phyloP scores from a whole-genome alignment of 495 filamentous ascomycete species.

The Hypoxylon fuscum region DNA sequence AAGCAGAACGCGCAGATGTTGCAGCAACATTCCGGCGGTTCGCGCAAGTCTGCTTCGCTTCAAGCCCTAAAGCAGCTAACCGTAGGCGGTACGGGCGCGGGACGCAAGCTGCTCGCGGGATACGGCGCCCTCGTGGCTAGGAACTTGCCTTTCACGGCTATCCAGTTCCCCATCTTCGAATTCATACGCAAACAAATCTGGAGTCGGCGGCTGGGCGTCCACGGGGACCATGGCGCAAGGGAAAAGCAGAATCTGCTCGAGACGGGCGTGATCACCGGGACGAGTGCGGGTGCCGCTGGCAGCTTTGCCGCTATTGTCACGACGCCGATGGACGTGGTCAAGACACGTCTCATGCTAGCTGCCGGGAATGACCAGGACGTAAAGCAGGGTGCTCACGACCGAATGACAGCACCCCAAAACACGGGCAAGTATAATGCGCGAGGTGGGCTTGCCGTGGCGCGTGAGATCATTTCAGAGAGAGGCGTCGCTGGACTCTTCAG shows the following conservation, averaged over 20 bases:
- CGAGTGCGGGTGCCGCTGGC: conserved; percentile 74
- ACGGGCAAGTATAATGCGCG: conserved; percentile 7
- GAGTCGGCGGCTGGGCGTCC: conserved; percentile 37
- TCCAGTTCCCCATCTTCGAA: conserved; percentile 92
- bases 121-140: conserved; percentile 81
- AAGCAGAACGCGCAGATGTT: conserved; percentile 93
- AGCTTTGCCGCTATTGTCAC: conserved; percentile 74
- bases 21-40: conserved; percentile 31
- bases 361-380: conserved; percentile 47
- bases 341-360: conserved; percentile 77
- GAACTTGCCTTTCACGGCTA: conserved; percentile 85
- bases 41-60: conserved; percentile 50
- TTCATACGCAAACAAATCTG: conserved; percentile 58
- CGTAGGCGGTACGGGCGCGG: conserved; percentile 37
- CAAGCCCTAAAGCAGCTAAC: conserved; percentile 53
- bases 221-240: conserved; percentile 17
- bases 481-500: conserved; percentile 79
- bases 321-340: conserved; percentile 85
- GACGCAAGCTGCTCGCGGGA: conserved; percentile 70
- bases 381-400: conserved; percentile 34
- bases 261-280: conserved; percentile 72
- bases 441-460: conserved; percentile 65
- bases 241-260: conserved; percentile 57
- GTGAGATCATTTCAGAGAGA: conserved; percentile 66
- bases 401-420: conserved; percentile 37